Percentiles rank a stretch among this genome's conserved stretches.
Evolutionary conservation across 2,329 filamentous ascomycete species (phyloP).

Genomic region (Claviceps capensis): DNA sequence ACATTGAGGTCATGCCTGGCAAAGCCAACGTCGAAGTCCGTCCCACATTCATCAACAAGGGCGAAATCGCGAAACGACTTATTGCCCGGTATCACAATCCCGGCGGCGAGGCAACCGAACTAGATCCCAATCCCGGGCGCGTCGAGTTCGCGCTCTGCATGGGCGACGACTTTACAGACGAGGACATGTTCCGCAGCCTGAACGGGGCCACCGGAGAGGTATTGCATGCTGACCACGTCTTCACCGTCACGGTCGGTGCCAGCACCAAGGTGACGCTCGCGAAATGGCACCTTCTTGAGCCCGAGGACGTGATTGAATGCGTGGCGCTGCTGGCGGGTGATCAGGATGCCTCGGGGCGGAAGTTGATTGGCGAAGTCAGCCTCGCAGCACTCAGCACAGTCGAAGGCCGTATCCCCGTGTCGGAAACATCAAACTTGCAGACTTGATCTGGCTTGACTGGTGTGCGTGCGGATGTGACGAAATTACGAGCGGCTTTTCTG

Average conservation of each 20-base stretch:
- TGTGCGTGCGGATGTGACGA: neutral
- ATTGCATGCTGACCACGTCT: conserved; percentile 51
- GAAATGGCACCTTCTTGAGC: conserved; percentile 79
- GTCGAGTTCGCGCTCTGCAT: conserved; percentile 82
- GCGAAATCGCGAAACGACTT: conserved; percentile 78
- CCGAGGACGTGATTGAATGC: conserved; percentile 69
- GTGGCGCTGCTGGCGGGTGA: conserved; percentile 41
- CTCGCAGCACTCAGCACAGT: conserved; percentile 39
- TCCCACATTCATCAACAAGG: conserved; percentile 97
- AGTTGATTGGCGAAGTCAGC: conserved; percentile 37
- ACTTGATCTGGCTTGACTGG: neutral
- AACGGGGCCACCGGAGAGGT: conserved; percentile 42
- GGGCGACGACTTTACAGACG: conserved; percentile 94
- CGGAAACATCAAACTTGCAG: neutral
- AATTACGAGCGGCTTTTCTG: neutral
- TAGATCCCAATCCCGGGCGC: conserved; percentile 30
- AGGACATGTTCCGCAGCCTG: conserved; percentile 88
- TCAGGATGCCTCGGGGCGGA: conserved; percentile 22
- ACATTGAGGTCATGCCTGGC: conserved; percentile 91
- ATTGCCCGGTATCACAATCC: conserved; percentile 55
- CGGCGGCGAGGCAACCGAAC: conserved; percentile 30
- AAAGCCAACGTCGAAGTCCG: conserved; percentile 96
- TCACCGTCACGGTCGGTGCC: conserved; percentile 82
- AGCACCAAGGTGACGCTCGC: conserved; percentile 87
- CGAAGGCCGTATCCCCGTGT: conserved; percentile 34